Evolutionary conservation across 805 yeast genomes (phyloP).

Genomic region (Metschnikowia picachoensis): DNA sequence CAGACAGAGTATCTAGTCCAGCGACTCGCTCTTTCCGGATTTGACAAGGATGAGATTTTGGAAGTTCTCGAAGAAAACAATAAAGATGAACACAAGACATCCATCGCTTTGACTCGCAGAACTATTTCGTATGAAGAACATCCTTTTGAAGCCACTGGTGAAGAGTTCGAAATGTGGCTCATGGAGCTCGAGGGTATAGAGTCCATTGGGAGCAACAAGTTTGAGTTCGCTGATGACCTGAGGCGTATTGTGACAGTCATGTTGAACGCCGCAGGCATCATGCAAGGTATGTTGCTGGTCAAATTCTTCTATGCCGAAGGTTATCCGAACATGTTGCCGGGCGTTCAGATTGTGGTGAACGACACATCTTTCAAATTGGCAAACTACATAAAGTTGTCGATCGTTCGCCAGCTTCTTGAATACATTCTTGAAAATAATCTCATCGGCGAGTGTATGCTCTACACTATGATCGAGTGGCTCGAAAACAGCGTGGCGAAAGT

Average conservation of each 20-base stretch:
- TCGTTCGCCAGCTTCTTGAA: conserved; percentile 44
- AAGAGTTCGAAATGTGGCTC: conserved; percentile 52
- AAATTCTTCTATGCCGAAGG: conserved; percentile 25
- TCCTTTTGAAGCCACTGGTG: conserved; percentile 18
- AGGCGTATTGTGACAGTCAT: conserved; percentile 10
- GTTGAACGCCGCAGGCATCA: conserved; percentile 10
- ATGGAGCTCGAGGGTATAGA: conserved; percentile 70
- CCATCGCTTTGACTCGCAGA: conserved; percentile 45
- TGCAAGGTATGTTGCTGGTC: conserved; percentile 16
- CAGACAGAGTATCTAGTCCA: conserved; percentile 55
- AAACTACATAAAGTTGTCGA: conserved; percentile 62
- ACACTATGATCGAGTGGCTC: conserved; percentile 72
- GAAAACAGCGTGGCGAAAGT: conserved; percentile 56
- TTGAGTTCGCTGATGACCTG: conserved; percentile 26
- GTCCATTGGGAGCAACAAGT: conserved; percentile 52
- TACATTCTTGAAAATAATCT: conserved; percentile 41
- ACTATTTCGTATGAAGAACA: conserved; percentile 5
- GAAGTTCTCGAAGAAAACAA: conserved; percentile 40
- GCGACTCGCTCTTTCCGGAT: conserved; percentile 63
- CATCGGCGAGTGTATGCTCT: conserved; percentile 69
- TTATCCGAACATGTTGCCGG: conserved; percentile 71
- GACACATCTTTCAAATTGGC: conserved; percentile 53
- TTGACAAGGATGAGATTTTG: conserved; percentile 59
- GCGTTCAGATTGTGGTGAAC: conserved; percentile 49
- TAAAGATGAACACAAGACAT: conserved; percentile 48